Conservation (phyloP, 768 basidiomycete genomes). For the Boletus rubescentipes region DNA sequence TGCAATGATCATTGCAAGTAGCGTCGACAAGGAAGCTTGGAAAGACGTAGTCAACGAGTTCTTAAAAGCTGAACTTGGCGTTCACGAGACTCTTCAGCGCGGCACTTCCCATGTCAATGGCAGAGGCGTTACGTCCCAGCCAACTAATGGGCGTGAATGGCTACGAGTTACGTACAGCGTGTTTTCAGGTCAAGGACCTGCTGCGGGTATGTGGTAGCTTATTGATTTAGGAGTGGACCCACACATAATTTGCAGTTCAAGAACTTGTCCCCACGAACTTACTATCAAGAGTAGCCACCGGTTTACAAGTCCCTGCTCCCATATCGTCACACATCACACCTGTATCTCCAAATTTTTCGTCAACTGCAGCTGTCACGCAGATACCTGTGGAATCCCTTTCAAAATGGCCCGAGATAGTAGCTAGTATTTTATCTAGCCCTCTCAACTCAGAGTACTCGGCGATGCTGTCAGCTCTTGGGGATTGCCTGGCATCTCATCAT, state of each 20-base stretch:
- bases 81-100: constrained; percentile 30
- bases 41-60: constrained; percentile 89
- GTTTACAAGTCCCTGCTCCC: constrained; percentile 39
- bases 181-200: constrained; percentile 79
- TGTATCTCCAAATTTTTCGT: constrained; percentile 60
- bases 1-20: constrained; percentile 91
- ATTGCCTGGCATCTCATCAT: constrained; percentile 68
- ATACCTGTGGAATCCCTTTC: constrained; percentile 64
- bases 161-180: constrained; percentile 80
- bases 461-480: constrained; percentile 81
- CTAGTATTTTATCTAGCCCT: constrained; percentile 80
- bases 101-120: constrained; percentile 15
- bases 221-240: neutral
- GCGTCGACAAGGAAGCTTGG: constrained; percentile 92
- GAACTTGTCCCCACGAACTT: constrained; percentile 64
- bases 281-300: constrained; percentile 40
- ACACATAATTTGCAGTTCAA: constrained; percentile 51
- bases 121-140: constrained; percentile 21
- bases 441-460: constrained; percentile 65
- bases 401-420: constrained; percentile 84
- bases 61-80: constrained; percentile 68
- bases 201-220: constrained; percentile 51
- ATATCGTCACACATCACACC: constrained; percentile 47
- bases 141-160: constrained; percentile 61
- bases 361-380: constrained; percentile 40